Evolutionary conservation across 257 asterid species (phyloP), one percentile per base, ranked within the genome.

Genomic region (Lycium barbarum): DNA sequence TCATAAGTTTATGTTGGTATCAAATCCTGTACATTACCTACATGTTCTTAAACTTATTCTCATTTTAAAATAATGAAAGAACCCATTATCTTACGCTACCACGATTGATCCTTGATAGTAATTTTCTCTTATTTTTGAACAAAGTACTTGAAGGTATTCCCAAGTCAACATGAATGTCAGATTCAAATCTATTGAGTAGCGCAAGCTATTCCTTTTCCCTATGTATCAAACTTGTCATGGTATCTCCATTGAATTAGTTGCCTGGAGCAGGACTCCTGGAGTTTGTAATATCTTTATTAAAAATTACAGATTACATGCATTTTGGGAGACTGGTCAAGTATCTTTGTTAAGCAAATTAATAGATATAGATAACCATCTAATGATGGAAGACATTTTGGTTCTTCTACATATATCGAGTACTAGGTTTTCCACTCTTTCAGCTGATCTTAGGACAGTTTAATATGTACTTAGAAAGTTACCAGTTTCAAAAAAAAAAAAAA

Each of bases 201-300:
- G 45, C 45, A 76, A 76, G 65, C 62, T 53, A 26, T 76, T 76
- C 63, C 81, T 49, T 76, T 72, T 74, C 43, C 81, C 22, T 58
- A 13, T 20, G 15, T 47, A 47, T n/a, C 55, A 47, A 73, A 73
- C 40, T 74, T 51, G 81, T 74, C 81, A 13, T 49, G 43, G 6
- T 74, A 74, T 74, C 81, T 49, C 54, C 54, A 7, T 47, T 7
- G 81, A 49, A 17, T 43, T 49, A 49, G 57, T 49, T 74, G 43
- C 81, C 13, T 47, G 61, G 80, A 49, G 13, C 61, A 22, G 45
- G 38, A 74, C 43, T 74, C 40, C 20, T 57, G 7, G 43, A 20
- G 7, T 38, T 51, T 9, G n/a, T 49, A 20, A 6, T 36, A 74
- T 49, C 80, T 14, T 20, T 45, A 11, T 47, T 26, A 47, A 73